Base-by-base conservation (phyloP, 2,329 filamentous ascomycete genomes). In the Phaeosphaeriaceae sp. region DNA sequence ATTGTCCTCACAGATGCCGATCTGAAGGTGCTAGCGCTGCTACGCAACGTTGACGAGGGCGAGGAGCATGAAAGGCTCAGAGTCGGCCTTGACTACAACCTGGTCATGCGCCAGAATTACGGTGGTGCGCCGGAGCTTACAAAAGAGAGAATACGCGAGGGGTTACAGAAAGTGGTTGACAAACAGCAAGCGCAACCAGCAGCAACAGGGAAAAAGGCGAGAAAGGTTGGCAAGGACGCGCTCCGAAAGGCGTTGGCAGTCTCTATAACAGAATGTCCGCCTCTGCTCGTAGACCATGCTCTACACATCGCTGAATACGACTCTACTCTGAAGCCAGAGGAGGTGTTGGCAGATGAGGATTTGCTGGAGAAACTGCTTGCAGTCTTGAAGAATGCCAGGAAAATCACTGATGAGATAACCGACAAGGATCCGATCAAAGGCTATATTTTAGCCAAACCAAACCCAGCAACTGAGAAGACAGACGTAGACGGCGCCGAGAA, bases 1-100 rank as follows among this genome's bases (percentile, higher is more conserved):
- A 89, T 99, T 60, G 92, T 99, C 60, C 83, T 99, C 53, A 97
- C 95, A 2, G 93, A 98, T 73, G 85, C 84, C 51, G 89, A 96
- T 22, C 82, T 93, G 52, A 95, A 90, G 62, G 93, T 98, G 54
- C 76, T 98, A 36, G 88, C 91, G 0, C 80, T 99, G 20, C 82
- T 95, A 66, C 88, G 95, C 54, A 89, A 90, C 62, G 94, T 98
- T 1, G 82, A 87, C 4, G 91, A 93, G 68, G 91, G 90, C 2
- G 89, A 91, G 51, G 90, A 91, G n/a, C 90, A 96, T 71, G 93
- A 97, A 71, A 88, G 91, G 44, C 88, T 96, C 53, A 84, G 90
- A 44, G 82, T 92, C 3, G 94, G 94, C 0, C 76, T 92, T 60
- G 86, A 86, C 57, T 98, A 98, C 77, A 89, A 88, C 2, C 77